Percentiles rank a stretch among this genome's conserved stretches.
These are phyloP conservation scores for Periglandula ipomoeae DNA, from an alignment of 2,329 filamentous ascomycete species.

Conservation along the genomic window DNA sequence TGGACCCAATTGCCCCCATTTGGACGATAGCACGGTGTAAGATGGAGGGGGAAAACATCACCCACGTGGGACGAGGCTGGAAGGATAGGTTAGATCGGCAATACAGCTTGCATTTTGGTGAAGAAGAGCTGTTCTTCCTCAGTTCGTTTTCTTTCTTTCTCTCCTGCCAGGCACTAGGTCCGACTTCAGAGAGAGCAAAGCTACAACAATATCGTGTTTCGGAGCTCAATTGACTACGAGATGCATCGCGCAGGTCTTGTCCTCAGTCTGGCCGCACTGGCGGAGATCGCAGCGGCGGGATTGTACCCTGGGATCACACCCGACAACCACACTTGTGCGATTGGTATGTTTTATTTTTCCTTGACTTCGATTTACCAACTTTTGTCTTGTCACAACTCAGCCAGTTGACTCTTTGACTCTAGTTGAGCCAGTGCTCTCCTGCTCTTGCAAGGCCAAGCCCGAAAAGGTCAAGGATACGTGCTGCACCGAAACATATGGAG, in stretches of 20 bases:
- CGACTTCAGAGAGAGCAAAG: neutral
- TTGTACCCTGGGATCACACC: slow-evolving; percentile 35
- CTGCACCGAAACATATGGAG: slow-evolving; percentile 57
- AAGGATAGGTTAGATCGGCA: neutral
- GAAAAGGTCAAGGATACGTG: slow-evolving; percentile 44
- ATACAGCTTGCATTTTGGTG: neutral
- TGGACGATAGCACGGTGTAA: neutral
- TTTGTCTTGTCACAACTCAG: too few relatives aligned
- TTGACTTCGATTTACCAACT: neutral
- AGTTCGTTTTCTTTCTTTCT: neutral
- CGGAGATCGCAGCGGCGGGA: slow-evolving; percentile 20
- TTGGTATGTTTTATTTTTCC: slow-evolving; percentile 25
- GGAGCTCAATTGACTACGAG: neutral
- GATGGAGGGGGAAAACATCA: neutral
- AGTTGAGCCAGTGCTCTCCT: slow-evolving; percentile 32
- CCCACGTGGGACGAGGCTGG: neutral
- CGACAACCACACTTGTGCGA: slow-evolving; percentile 47
- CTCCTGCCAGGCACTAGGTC: neutral
- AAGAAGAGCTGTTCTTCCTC: neutral
- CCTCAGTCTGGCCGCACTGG: neutral
- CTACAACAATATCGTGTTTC: neutral
- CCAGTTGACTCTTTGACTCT: too few relatives aligned
- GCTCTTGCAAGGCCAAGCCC: slow-evolving; percentile 34
- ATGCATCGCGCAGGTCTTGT: slow-evolving; percentile 1
- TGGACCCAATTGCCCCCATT: too few relatives aligned